Percentiles rank a stretch among this genome's conserved stretches.
phyloP scores from a whole-genome alignment of 202 grass and related monocot species.

The Bolboschoenoplectus hybrid region DNA sequence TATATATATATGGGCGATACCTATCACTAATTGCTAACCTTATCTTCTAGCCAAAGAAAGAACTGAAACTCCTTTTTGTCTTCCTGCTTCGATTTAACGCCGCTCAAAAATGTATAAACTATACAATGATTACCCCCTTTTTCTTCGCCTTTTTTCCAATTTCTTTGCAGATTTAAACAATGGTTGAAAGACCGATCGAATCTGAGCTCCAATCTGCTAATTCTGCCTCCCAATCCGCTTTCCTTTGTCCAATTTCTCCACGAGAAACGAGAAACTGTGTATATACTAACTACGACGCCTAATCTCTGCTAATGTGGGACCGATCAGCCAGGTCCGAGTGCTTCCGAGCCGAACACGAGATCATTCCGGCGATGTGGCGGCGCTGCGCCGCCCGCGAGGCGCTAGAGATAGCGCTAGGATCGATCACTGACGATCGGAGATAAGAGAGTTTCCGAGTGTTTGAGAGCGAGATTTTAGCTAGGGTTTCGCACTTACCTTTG shows the following conservation, averaged over 20 bases:
- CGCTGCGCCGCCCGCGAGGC: background rate
- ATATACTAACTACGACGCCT: background rate
- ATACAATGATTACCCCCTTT: conserved; percentile 29
- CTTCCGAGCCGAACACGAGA: background rate
- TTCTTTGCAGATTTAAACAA: conserved; percentile 23
- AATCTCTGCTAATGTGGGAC: conserved; percentile 26
- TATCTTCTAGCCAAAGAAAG: conserved; percentile 16
- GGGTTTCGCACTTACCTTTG: conserved; percentile 34
- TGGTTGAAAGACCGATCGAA: conserved; percentile 20
- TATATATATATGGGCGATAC: background rate
- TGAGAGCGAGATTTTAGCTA: conserved; percentile 28
- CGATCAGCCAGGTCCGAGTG: conserved; percentile 7
- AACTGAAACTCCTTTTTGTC: background rate
- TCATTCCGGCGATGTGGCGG: background rate
- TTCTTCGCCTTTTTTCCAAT: background rate
- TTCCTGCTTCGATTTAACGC: background rate
- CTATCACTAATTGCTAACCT: conserved; percentile 23
- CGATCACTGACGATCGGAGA: conserved; percentile 7
- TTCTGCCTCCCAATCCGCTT: background rate
- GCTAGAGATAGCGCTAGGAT: background rate
- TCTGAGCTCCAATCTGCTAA: conserved; percentile 18
- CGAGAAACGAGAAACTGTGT: background rate
- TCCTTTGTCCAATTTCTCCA: conserved; percentile 19
- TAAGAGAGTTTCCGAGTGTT: background rate
- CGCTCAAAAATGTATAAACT: conserved; percentile 34